These are phyloP conservation scores for Xylogone sp. DNA, from an alignment of 2,329 filamentous ascomycete species.

Conservation along the genomic window DNA sequence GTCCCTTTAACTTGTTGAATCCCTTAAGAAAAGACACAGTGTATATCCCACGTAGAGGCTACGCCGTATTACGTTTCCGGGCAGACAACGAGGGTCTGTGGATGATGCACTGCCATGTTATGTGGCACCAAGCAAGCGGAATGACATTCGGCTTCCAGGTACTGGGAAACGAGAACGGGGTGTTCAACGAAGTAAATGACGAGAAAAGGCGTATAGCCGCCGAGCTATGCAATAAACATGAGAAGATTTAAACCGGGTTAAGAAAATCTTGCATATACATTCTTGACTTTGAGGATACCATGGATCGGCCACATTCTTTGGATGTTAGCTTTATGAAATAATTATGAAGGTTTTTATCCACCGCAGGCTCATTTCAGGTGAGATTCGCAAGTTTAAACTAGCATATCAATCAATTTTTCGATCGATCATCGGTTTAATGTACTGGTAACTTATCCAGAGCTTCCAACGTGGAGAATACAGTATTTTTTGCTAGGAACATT, in stretches of 20 bases:
- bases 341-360: too few relatives aligned
- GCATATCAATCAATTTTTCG: too few relatives aligned
- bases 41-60: slow-evolving; percentile 5
- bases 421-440: too few relatives aligned
- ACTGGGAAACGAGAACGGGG: neutral
- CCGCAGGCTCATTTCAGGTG: too few relatives aligned
- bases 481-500: too few relatives aligned
- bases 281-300: too few relatives aligned
- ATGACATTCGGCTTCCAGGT: neutral
- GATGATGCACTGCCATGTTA: neutral
- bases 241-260: neutral
- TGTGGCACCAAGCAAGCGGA: neutral
- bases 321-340: too few relatives aligned
- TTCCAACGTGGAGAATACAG: too few relatives aligned
- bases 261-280: too few relatives aligned
- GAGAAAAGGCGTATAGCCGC: neutral
- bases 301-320: too few relatives aligned
- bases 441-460: too few relatives aligned
- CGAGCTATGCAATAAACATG: neutral
- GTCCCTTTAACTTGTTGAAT: slow-evolving; percentile 11
- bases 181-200: neutral
- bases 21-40: slow-evolving; percentile 15
- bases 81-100: neutral
- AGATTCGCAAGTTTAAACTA: too few relatives aligned
- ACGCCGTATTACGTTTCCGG: neutral